Evolutionary conservation across 352 stramenopile species (phyloP).

Genomic region (Phytophthora ramorum): DNA sequence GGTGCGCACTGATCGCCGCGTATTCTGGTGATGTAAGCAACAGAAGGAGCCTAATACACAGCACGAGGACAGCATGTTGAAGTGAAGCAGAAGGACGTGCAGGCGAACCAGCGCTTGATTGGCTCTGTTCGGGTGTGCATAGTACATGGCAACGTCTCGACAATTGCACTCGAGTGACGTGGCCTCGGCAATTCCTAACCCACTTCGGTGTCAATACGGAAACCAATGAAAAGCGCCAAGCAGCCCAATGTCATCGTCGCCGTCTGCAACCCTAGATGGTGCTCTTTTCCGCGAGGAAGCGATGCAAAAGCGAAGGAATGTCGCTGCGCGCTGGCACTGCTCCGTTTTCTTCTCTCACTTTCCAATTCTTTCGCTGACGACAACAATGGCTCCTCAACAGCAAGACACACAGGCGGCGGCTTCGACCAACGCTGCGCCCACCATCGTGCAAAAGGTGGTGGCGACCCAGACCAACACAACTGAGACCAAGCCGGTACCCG

Average conservation of each 20-base stretch:
- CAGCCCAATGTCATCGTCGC: constrained; percentile 17
- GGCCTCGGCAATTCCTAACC: neutral
- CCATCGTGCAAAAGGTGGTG: constrained; percentile 2
- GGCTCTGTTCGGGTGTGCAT: neutral
- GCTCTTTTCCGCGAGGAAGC: constrained; percentile 7
- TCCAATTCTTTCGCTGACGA: constrained; percentile 22
- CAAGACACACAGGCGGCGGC: constrained; percentile 13
- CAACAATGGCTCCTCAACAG: constrained; percentile 39
- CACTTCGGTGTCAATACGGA: constrained; percentile 7
- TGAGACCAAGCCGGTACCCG: constrained; percentile 12
- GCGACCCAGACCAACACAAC: neutral
- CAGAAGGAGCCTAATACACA: too few species aligned
- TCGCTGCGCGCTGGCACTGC: neutral
- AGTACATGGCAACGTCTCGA: constrained; percentile 1
- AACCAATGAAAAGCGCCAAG: constrained; percentile 26
- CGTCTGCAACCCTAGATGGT: constrained; percentile 22
- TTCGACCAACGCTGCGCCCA: constrained; percentile 2
- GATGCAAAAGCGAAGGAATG: neutral
- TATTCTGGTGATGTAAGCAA: neutral
- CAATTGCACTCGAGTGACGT: constrained; percentile 8
- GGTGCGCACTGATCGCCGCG: neutral
- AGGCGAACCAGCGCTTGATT: neutral
- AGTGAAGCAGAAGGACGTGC: constrained; percentile 6
- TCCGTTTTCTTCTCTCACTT: constrained; percentile 13
- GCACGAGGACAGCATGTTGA: neutral